Conservation (phyloP, 768 basidiomycete genomes). For the Podaxis pistillaris region DNA sequence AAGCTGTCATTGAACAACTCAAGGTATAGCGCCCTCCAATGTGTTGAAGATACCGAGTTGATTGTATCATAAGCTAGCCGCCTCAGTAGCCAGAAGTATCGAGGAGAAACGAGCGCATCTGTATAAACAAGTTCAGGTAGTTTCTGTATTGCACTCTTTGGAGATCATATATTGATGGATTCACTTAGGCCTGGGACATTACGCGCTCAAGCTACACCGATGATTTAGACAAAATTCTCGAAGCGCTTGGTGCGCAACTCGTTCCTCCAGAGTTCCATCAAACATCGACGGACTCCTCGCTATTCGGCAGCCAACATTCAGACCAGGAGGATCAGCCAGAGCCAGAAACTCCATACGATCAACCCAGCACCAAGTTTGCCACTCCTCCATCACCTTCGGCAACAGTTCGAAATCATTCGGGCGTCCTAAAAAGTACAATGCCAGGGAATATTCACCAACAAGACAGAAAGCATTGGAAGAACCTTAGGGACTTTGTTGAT, state of each 20-base stretch:
- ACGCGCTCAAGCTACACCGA: slow-evolving; percentile 57
- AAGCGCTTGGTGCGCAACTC: slow-evolving; percentile 66
- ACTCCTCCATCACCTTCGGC: slow-evolving; percentile 28
- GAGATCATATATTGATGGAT: background rate
- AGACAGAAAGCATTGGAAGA: slow-evolving; percentile 73
- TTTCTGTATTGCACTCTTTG: slow-evolving; percentile 3
- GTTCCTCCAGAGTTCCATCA: slow-evolving; percentile 81
- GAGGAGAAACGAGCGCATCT: slow-evolving; percentile 67
- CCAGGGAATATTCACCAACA: slow-evolving; percentile 17
- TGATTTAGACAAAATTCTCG: slow-evolving; percentile 67
- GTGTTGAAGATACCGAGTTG: background rate
- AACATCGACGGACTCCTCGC: slow-evolving; percentile 61
- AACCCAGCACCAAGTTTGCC: slow-evolving; percentile 12
- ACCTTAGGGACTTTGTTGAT: slow-evolving; percentile 81
- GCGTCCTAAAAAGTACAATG: background rate
- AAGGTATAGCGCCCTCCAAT: slow-evolving; percentile 45
- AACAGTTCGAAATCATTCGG: slow-evolving; percentile 25
- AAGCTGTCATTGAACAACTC: slow-evolving; percentile 74
- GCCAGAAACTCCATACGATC: slow-evolving; percentile 8
- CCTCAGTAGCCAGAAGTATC: slow-evolving; percentile 69
- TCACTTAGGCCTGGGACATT: slow-evolving; percentile 66
- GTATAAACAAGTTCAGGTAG: slow-evolving; percentile 61
- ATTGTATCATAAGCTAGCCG: slow-evolving; percentile 55
- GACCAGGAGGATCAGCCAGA: slow-evolving; percentile 33
- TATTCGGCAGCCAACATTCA: slow-evolving; percentile 78